These are phyloP conservation scores for Tolypocladium amazonense DNA, from an alignment of 2,329 filamentous ascomycete species.

Conservation along the genomic window DNA sequence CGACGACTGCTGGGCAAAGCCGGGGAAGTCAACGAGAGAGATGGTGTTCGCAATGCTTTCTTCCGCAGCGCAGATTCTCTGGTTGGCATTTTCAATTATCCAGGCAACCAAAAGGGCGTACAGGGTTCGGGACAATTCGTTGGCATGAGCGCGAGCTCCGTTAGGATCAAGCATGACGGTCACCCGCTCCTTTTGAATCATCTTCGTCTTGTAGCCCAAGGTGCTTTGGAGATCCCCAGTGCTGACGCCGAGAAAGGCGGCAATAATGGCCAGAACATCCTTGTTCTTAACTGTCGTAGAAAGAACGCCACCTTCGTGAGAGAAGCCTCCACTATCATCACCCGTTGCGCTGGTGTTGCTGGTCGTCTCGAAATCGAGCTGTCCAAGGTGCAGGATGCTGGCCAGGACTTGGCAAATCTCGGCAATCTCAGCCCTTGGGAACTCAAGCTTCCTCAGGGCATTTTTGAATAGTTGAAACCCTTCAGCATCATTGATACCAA, in stretches of 20 bases:
- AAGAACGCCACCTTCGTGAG: conserved; percentile 82
- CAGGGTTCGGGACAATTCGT: conserved; percentile 84
- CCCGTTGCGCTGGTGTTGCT: conserved; percentile 67
- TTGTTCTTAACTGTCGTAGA: conserved; percentile 88
- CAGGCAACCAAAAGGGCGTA: conserved; percentile 92
- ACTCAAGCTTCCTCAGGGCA: conserved; percentile 85
- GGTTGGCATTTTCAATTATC: conserved; percentile 87
- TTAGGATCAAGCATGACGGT: conserved; percentile 94
- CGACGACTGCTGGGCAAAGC: conserved; percentile 75
- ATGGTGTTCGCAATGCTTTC: conserved; percentile 88
- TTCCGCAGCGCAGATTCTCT: conserved; percentile 76
- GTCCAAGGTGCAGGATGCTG: conserved; percentile 91
- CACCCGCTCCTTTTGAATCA: conserved; percentile 90
- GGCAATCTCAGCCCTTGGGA: conserved; percentile 84
- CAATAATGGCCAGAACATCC: conserved; percentile 74
- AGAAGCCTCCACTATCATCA: conserved; percentile 93
- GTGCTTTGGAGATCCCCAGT: conserved; percentile 75
- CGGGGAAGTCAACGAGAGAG: conserved; percentile 92
- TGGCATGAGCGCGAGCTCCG: conserved; percentile 82
- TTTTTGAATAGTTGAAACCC: conserved; percentile 98
- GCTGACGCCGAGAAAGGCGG: conserved; percentile 87
- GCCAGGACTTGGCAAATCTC: conserved; percentile 94
- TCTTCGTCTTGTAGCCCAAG: conserved; percentile 93
- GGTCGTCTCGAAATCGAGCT: conserved; percentile 83
- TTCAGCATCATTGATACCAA: conserved; percentile 90